Conservation (phyloP, 106 monocot genomes). For the Dendrobium catenatum region DNA sequence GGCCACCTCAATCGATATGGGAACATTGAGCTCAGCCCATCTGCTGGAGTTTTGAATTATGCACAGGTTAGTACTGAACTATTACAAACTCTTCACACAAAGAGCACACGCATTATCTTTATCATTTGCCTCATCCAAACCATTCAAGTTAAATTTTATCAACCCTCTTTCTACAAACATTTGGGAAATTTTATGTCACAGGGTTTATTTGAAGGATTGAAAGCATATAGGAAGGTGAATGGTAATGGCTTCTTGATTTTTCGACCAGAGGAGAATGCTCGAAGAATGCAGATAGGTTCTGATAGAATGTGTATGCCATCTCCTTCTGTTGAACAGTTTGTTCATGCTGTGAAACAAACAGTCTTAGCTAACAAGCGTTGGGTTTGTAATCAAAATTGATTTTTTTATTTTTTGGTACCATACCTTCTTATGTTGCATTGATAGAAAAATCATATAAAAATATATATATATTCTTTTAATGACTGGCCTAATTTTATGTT, state of each 20-base stretch:
- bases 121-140: not conserved
- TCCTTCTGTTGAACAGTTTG: slow-evolving; percentile 46
- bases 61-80: slow-evolving; percentile 36
- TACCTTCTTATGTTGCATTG: not conserved
- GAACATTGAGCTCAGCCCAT: slow-evolving; percentile 52
- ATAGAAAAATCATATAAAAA: not conserved
- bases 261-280: slow-evolving; percentile 47
- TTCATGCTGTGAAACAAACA: slow-evolving; percentile 43
- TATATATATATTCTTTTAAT: not conserved
- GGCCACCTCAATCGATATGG: slow-evolving; percentile 37
- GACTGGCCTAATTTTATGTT: not conserved
- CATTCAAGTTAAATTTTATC: too few species aligned
- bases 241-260: slow-evolving; percentile 35
- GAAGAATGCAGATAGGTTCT: slow-evolving; percentile 43
- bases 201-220: slow-evolving; percentile 59
- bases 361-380: slow-evolving; percentile 51
- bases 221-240: slow-evolving; percentile 39
- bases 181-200: slow-evolving; percentile 1
- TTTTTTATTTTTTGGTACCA: not conserved
- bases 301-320: slow-evolving; percentile 58
- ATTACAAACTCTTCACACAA: not conserved
- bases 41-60: slow-evolving; percentile 54
- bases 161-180: too few species aligned
- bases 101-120: not conserved
- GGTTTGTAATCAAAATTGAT: slow-evolving; percentile 16